Percentiles rank a stretch among this genome's conserved stretches.
Evolutionary conservation across 495 filamentous ascomycete species (phyloP).

Genomic region (Penicillium longicatenatum): DNA sequence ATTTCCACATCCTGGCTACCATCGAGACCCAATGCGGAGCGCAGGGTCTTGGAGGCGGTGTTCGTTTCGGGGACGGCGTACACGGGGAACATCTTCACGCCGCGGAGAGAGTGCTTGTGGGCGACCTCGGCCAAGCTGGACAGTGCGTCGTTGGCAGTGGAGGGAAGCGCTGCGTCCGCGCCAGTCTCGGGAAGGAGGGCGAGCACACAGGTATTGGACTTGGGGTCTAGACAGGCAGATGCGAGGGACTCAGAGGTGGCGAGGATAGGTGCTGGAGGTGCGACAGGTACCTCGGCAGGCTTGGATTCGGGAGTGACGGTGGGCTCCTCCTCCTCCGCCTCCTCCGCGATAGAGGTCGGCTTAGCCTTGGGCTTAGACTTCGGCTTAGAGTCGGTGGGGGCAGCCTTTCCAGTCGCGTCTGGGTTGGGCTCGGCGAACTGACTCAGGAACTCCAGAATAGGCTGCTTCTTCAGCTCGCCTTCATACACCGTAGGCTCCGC

Average conservation of each 20-base stretch:
- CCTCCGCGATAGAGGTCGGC: slow-evolving; percentile 41
- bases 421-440: slow-evolving; percentile 74
- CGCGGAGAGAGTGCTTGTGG: slow-evolving; percentile 67
- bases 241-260: slow-evolving; percentile 60
- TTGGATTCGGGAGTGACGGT: slow-evolving; percentile 47
- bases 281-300: slow-evolving; percentile 47
- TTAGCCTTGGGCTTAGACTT: slow-evolving; percentile 53
- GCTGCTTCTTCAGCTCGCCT: slow-evolving; percentile 83
- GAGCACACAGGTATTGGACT: slow-evolving; percentile 83
- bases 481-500: slow-evolving; percentile 70
- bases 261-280: slow-evolving; percentile 52
- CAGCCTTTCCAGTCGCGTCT: slow-evolving; percentile 49
- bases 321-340: slow-evolving; percentile 40
- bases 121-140: slow-evolving; percentile 69
- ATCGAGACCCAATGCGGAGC: slow-evolving; percentile 61
- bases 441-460: slow-evolving; percentile 80
- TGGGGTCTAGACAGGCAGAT: slow-evolving; percentile 70
- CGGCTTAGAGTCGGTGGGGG: slow-evolving; percentile 45
- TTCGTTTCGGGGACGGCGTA: slow-evolving; percentile 72
- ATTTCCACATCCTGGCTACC: slow-evolving; percentile 55
- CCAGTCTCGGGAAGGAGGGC: slow-evolving; percentile 65
- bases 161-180: slow-evolving; percentile 48
- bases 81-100: slow-evolving; percentile 77
- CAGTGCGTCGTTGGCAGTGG: slow-evolving; percentile 55
- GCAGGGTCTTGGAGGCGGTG: slow-evolving; percentile 54